Evolutionary conservation across 1,139 yeast species (phyloP).

Genomic region (Sugiyamaella neomexicana): DNA sequence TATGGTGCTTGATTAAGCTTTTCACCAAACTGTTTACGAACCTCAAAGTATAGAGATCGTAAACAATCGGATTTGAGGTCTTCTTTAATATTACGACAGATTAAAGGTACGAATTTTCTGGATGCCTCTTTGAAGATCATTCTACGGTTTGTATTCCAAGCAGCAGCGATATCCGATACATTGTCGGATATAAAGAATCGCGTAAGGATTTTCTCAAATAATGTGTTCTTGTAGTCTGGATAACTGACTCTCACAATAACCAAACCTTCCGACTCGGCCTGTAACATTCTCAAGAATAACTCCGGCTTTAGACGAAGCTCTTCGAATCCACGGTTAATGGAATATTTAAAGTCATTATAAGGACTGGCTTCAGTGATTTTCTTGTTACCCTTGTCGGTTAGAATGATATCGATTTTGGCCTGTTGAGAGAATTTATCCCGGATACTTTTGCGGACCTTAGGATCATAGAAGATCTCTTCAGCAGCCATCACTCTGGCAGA

Average conservation of each 20-base stretch:
- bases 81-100: slow-evolving; percentile 78
- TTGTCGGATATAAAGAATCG: slow-evolving; percentile 77
- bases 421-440: slow-evolving; percentile 67
- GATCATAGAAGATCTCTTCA: slow-evolving; percentile 79
- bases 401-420: slow-evolving; percentile 68
- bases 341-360: slow-evolving; percentile 88
- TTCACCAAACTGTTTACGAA: slow-evolving; percentile 65
- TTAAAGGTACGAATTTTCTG: slow-evolving; percentile 63
- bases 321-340: slow-evolving; percentile 72
- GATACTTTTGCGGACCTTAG: slow-evolving; percentile 73
- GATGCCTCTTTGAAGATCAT: slow-evolving; percentile 66
- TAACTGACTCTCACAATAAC: slow-evolving; percentile 48
- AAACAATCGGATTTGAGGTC: slow-evolving; percentile 78
- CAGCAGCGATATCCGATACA: slow-evolving; percentile 71
- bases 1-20: slow-evolving; percentile 92
- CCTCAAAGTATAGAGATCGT: slow-evolving; percentile 63
- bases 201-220: slow-evolving; percentile 53
- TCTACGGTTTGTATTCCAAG: slow-evolving; percentile 82
- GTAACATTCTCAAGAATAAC: slow-evolving; percentile 80
- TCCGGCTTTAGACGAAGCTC: slow-evolving; percentile 78
- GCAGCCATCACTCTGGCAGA: slow-evolving; percentile 76
- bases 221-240: slow-evolving; percentile 45
- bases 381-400: slow-evolving; percentile 85
- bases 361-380: slow-evolving; percentile 80
- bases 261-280: slow-evolving; percentile 74